Conservation (phyloP, 2,329 filamentous ascomycete genomes). For the Epicoccum sorghinum region DNA sequence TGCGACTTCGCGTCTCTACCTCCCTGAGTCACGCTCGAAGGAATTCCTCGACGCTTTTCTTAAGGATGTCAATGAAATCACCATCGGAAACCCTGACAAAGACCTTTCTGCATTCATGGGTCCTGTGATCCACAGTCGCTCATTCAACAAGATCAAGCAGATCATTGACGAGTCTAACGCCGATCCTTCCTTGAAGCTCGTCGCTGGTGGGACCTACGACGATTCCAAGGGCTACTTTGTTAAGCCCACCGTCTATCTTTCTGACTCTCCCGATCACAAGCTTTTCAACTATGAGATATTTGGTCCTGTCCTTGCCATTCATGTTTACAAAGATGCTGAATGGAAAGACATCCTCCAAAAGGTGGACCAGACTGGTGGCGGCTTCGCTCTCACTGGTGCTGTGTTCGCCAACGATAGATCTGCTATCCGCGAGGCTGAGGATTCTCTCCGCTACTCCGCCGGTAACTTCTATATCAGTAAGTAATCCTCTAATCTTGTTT, state of each 20-base stretch:
- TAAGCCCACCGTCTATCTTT: conserved; percentile 78
- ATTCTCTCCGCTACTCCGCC: conserved; percentile 71
- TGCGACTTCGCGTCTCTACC: conserved; percentile 78
- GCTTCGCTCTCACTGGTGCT: conserved; percentile 75
- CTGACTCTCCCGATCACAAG: conserved; percentile 72
- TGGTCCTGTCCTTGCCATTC: conserved; percentile 74
- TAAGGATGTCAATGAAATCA: conserved; percentile 69
- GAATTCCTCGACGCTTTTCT: conserved; percentile 70
- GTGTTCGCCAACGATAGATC: conserved; percentile 73
- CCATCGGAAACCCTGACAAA: conserved; percentile 68
- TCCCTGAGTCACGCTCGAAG: conserved; percentile 74
- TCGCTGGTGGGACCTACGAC: conserved; percentile 78
- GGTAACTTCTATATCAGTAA: conserved; percentile 81
- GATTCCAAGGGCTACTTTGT: conserved; percentile 79
- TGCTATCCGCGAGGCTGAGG: conserved; percentile 70
- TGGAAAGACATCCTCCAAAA: conserved; percentile 60
- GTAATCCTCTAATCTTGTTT: background rate
- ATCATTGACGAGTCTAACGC: conserved; percentile 78
- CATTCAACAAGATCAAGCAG: conserved; percentile 76
- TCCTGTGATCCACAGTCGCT: conserved; percentile 79
- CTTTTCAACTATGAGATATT: conserved; percentile 81
- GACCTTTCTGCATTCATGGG: conserved; percentile 79
- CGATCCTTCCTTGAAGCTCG: conserved; percentile 71
- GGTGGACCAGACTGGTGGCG: conserved; percentile 68
- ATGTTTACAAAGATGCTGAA: conserved; percentile 75